Conservation (phyloP, 2,329 filamentous ascomycete species). For the Ceratocystiopsis brevicomis region DNA sequence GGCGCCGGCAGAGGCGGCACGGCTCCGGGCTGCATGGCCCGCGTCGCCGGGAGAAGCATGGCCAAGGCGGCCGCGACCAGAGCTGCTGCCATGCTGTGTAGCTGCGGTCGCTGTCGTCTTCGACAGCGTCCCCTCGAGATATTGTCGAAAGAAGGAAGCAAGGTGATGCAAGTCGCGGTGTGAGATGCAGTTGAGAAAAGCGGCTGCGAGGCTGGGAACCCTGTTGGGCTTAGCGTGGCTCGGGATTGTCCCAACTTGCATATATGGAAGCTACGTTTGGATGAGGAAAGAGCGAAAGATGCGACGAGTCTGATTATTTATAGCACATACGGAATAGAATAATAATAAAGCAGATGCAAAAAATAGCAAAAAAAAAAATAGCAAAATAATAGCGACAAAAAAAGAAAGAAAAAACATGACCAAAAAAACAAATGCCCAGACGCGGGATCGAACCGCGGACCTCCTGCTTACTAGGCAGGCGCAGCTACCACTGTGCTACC, state of each 20-base stretch:
- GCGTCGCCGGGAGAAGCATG: slow-evolving; percentile 13
- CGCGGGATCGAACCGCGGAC: slow-evolving; percentile 11
- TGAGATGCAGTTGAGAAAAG: no score
- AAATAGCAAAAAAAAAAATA: neutral
- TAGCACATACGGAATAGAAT: no score
- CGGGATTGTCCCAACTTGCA: no score
- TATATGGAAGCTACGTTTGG: neutral
- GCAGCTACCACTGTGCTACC: slow-evolving; percentile 11
- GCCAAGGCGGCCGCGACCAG: slow-evolving; percentile 2
- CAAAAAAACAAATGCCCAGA: slow-evolving; percentile 7
- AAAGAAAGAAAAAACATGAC: no score
- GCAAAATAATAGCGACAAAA: neutral
- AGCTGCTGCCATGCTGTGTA: slow-evolving; percentile 1
- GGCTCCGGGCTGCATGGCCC: slow-evolving; percentile 57
- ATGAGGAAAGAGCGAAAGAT: no score
- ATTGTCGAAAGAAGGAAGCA: no score
- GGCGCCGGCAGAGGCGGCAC: slow-evolving; percentile 61
- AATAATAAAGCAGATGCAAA: neutral
- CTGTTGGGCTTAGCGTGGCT: no score
- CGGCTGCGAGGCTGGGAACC: no score
- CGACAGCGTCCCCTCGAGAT: neutral
- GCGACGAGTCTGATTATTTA: no score
- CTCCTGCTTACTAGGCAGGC: slow-evolving; percentile 11
- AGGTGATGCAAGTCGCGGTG: no score
- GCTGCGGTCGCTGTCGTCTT: neutral